Evolutionary conservation across 768 basidiomycete species (phyloP).

Genomic region (Podaxis mareebaensis): DNA sequence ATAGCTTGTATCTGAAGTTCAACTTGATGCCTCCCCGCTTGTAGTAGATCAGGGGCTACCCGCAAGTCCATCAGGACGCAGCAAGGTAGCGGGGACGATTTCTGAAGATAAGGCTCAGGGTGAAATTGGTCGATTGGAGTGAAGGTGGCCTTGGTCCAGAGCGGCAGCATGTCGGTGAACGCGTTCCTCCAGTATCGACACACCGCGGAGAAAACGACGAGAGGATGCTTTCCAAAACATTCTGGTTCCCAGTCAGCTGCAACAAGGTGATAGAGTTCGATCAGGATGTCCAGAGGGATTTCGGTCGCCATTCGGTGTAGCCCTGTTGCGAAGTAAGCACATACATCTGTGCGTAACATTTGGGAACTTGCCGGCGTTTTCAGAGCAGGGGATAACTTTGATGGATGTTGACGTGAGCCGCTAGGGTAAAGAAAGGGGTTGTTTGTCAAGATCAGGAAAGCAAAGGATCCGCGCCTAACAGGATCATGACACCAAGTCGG

Average conservation of each 20-base stretch:
- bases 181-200: conserved; percentile 19
- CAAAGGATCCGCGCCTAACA: no score
- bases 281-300: background rate
- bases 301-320: background rate
- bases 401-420: background rate
- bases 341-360: background rate
- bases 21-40: background rate
- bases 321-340: background rate
- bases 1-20: background rate
- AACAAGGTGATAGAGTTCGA: background rate
- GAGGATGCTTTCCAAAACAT: background rate
- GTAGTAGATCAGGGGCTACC: background rate
- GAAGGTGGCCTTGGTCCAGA: conserved; percentile 31
- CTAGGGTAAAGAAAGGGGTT: no score
- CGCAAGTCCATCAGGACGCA: background rate
- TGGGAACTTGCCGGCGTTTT: background rate
- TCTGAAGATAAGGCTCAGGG: conserved; percentile 26
- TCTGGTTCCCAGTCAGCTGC: conserved; percentile 7
- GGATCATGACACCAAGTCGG: no score
- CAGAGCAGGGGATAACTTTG: background rate
- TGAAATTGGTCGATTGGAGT: conserved; percentile 14
- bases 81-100: conserved; percentile 25
- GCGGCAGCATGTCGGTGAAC: conserved; percentile 17
- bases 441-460: no score
- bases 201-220: conserved; percentile 24